These are phyloP conservation scores for Ailanthus altissimus DNA, from an alignment of 345 rosid species.

Conservation along the genomic window DNA sequence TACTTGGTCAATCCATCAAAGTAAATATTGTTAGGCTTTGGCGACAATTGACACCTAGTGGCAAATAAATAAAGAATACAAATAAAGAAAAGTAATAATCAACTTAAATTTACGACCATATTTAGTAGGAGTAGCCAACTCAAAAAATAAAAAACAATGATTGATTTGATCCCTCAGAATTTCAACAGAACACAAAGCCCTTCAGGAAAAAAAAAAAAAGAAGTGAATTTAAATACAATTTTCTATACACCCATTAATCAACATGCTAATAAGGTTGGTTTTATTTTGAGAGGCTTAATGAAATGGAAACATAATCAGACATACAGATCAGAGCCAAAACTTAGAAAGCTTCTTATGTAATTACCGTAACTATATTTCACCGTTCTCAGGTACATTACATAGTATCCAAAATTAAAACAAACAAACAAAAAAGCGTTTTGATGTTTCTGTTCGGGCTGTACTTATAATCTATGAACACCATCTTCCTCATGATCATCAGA, in stretches of 20 bases:
- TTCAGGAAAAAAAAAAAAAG: not conserved
- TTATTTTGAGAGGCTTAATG: not conserved
- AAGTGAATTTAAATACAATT: not conserved
- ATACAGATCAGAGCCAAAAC: not conserved
- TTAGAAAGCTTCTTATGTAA: not conserved
- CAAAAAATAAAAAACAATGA: not conserved
- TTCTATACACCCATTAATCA: not conserved
- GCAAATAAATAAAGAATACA: not conserved
- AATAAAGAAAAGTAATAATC: not conserved
- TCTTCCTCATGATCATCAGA: slow-evolving; percentile 4
- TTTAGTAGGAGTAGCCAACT: not conserved
- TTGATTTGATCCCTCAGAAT: not conserved
- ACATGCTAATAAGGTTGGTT: no score
- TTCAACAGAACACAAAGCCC: not conserved
- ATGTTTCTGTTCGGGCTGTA: not conserved
- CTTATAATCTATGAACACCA: slow-evolving; percentile 12
- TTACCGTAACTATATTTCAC: slow-evolving; percentile 8
- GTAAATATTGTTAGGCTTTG: slow-evolving; percentile 14
- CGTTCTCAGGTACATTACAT: slow-evolving; percentile 1
- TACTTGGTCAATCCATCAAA: slow-evolving; percentile 12
- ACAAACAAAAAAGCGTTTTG: not conserved
- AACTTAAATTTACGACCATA: not conserved
- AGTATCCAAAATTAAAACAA: no score
- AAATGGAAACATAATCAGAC: not conserved
- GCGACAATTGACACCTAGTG: not conserved